Evolutionary conservation across 148 eudicot species (phyloP).

Genomic region (Rhododendron williamsianum): DNA sequence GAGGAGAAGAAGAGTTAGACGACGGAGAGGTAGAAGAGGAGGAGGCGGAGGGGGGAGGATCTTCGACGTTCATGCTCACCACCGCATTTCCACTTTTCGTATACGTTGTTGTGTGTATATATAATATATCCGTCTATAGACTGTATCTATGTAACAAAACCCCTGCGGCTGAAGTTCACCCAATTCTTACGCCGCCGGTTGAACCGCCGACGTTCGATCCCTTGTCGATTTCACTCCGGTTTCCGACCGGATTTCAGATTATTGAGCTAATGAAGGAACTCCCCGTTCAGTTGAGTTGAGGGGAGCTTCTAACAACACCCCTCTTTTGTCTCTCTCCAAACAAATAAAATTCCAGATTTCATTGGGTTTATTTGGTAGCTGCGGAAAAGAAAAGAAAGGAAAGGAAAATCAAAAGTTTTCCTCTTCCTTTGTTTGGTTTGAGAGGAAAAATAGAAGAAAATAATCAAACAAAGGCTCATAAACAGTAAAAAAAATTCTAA

Average conservation of each 20-base stretch:
- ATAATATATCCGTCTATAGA: neutral
- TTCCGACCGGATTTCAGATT: neutral
- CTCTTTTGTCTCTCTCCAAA: neutral
- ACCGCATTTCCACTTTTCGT: constrained; percentile 6
- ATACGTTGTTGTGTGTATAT: neutral
- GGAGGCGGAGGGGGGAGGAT: constrained; percentile 5
- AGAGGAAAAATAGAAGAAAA: too few relatives aligned
- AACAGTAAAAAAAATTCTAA: too few relatives aligned
- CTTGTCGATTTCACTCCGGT: neutral
- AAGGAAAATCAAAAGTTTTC: too few relatives aligned
- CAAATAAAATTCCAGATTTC: neutral
- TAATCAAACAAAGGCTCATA: too few relatives aligned
- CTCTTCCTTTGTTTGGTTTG: too few relatives aligned
- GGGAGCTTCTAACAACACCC: neutral
- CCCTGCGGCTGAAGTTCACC: neutral
- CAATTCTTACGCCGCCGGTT: neutral
- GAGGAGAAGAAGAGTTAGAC: neutral
- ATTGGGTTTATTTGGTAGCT: too few relatives aligned
- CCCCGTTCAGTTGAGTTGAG: neutral
- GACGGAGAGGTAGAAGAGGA: neutral
- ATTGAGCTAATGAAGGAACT: neutral
- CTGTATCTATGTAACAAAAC: too few relatives aligned
- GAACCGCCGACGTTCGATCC: neutral
- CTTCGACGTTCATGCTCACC: constrained; percentile 6
- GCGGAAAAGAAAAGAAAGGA: too few relatives aligned